A percentile compares a stretch with the other conserved stretches of the same genome.
Conservation (phyloP, 106 monocot genomes). For the Vanilla planifolia region DNA sequence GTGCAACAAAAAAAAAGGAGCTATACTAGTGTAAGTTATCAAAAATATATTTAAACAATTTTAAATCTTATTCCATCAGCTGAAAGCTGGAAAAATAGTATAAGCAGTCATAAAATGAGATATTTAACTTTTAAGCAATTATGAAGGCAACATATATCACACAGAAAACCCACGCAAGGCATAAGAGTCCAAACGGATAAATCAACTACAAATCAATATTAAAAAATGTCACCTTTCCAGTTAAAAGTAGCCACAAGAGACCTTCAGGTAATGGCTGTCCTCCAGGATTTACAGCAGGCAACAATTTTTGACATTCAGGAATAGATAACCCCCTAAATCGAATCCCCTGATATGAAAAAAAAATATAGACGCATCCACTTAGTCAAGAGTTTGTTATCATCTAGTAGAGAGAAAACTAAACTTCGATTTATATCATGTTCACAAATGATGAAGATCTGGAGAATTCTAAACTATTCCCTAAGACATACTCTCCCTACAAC, state of each 20-base stretch:
- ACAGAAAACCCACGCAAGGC: no score
- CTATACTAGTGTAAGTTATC: no score
- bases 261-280: constrained; percentile 95
- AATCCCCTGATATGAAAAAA: constrained; percentile 66
- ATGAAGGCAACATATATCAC: no score
- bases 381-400: neutral
- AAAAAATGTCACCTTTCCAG: constrained; percentile 72
- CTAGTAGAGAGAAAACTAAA: neutral
- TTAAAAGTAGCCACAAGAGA: constrained; percentile 98
- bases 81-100: no score
- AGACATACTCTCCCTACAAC: neutral
- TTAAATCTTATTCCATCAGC: no score
- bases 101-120: no score
- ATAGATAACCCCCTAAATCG: constrained; percentile 96
- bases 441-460: neutral
- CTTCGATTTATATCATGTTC: no score
- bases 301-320: constrained; percentile 92
- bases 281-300: constrained; percentile 68
- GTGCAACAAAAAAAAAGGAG: no score
- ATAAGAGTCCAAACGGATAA: no score
- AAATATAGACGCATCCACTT: neutral
- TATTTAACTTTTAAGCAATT: no score
- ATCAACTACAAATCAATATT: no score
- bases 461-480: neutral
- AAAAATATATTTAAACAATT: no score